Evolutionary conservation across 2,329 filamentous ascomycete genomes (phyloP), one percentile per base, ranked within the genome.

Genomic region (Penicillium sp.): DNA sequence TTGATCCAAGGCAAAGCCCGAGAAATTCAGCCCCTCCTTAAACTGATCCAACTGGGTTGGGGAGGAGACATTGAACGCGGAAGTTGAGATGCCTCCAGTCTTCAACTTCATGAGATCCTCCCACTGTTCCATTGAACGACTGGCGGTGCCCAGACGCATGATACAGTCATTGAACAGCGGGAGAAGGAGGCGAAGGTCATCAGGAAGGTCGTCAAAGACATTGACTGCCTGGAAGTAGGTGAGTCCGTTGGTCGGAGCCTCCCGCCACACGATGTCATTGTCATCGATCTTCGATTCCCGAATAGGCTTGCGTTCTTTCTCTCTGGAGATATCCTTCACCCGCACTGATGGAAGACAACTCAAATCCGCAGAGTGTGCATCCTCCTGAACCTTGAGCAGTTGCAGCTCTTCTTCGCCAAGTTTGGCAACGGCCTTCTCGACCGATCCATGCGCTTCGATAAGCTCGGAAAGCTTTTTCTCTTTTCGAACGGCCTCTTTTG

Each of bases 31-130:
- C 0, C 92, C 92, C 65, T 98, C 92, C 12, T 77, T 80, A 6
- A 81, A 84, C 16, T 75, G 70, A 18, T 76, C 73, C 37, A 85
- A 79, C 48, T 90, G 78, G 1, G 74, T 75, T 0, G 90, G 86
- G 2, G 81, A 87, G 0, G 89, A 78, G 0, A 83, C 80, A n/a
- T 83, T 78, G 65, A 93, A 85, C 51, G 95, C 89, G 1, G 84
- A 81, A 11, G 93, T 80, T 2, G 82, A 85, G 25, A 98, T 77
- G 7, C 92, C 92, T 13, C 92, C 92, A 1, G 92, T 96, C 69
- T 93, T 94, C 18, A 96, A 75, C 64, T 96, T 96, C 62, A 98
- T 95, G 38, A 89, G 67, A 57, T 96, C 92, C 64, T 98, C 92
- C 35, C 96, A 77, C 62, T 95, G 82, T 62, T 95, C 92, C 84